phyloP scores from a whole-genome alignment of 2,329 filamentous ascomycete species.

The Colletotrichum acutatum region DNA sequence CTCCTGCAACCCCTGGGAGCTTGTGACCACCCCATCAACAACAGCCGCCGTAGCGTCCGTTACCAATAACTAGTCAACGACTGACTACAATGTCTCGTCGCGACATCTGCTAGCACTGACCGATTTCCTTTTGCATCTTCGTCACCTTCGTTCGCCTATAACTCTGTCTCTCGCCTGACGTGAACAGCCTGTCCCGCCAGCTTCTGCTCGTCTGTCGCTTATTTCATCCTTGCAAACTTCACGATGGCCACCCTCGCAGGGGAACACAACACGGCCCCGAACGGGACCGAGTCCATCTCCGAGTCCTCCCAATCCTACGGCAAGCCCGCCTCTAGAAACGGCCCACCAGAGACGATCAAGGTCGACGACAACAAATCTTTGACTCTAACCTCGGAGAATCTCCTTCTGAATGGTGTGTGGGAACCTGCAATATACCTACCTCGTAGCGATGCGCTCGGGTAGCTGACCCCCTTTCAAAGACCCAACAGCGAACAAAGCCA shows the following conservation, averaged over 20 bases:
- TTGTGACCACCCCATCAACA: neutral
- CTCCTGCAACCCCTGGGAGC: neutral
- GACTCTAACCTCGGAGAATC: conserved; percentile 44
- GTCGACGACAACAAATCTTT: conserved; percentile 46
- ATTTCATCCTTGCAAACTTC: neutral
- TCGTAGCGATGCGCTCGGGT: conserved; percentile 6
- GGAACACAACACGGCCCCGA: neutral
- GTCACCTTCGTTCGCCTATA: neutral
- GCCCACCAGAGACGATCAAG: conserved; percentile 26
- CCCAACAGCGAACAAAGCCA: conserved; percentile 29
- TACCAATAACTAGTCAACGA: conserved; percentile 1
- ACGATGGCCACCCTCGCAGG: conserved; percentile 10
- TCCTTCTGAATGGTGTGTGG: conserved; percentile 49
- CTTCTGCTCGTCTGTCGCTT: neutral
- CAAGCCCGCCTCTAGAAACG: conserved; percentile 27
- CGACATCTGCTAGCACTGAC: conserved; percentile 14
- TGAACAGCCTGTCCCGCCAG: neutral
- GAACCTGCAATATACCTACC: neutral
- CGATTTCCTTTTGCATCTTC: neutral
- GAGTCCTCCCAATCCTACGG: conserved; percentile 30
- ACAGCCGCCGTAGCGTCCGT: neutral
- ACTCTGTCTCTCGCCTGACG: neutral
- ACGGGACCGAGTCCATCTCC: conserved; percentile 31
- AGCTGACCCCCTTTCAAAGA: conserved; percentile 24
- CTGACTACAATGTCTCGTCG: conserved; percentile 28